Evolutionary conservation across 176 grass and related monocot species (phyloP).

Genomic region (Secale cereale): DNA sequence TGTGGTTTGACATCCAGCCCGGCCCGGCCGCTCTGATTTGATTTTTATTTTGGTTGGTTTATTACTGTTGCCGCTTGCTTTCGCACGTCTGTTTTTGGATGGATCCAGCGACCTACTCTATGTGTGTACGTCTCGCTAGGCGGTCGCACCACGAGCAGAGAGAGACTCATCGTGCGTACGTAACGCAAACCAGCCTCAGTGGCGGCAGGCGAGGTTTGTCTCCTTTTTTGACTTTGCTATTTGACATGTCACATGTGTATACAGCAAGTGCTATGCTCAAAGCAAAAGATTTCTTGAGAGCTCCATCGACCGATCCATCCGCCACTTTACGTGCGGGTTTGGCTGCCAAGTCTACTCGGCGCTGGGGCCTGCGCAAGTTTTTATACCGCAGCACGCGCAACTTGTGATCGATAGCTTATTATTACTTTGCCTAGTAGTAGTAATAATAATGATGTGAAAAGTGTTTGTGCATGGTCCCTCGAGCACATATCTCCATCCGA

Average conservation of each 20-base stretch:
- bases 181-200: neutral
- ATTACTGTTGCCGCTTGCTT: neutral
- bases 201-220: neutral
- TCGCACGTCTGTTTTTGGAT: neutral
- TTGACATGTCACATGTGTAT: neutral
- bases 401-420: constrained; percentile 23
- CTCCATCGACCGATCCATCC: neutral
- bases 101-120: neutral
- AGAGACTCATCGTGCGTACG: neutral
- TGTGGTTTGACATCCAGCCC: neutral
- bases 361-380: neutral
- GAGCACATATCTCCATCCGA: constrained; percentile 10
- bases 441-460: neutral
- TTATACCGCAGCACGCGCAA: constrained; percentile 16
- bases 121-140: neutral
- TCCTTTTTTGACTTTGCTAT: neutral
- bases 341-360: neutral
- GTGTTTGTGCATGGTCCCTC: neutral
- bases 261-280: neutral
- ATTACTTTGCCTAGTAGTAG: neutral
- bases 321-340: constrained; percentile 16
- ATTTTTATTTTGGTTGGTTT: neutral
- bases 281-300: neutral
- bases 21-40: neutral
- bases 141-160: neutral